Evolutionary conservation across 768 basidiomycete species (phyloP), one percentile per base, ranked within the genome.

Genomic region (Suillus cothurnatus): DNA sequence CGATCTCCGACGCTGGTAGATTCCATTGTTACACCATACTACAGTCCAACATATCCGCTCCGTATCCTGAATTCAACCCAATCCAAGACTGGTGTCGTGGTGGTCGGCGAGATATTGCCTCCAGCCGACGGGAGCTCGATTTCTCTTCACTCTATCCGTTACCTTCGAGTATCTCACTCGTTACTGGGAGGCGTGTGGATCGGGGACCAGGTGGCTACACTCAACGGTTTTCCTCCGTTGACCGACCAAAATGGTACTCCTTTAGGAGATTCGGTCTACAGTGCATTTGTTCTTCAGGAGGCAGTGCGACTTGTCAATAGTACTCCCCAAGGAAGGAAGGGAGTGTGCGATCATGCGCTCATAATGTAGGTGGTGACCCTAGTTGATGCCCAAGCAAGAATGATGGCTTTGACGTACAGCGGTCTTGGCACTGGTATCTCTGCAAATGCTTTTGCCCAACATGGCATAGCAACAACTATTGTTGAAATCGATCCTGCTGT

Each of bases 401-500:
- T 71, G 47, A 63, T 65, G 47, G 57, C 26, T 47, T 36, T 47
- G 9, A 39, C 65, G 58, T 64, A 19, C 70, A 97, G 96, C 76
- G 97, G 97, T 14, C 86, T 98, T 38, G 97, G 97, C 23, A 83
- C 86, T 23, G 96, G 97, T 6, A 88, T 93, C 62, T 88, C 93
- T 4, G 90, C 93, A 0, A 85, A 87, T 50, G 84, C 93, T 0
- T 88, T 99, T 68, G 80, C 85, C 56, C 81, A 83, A 31, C 91
- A 93, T 66, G 83, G 83, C 23, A 78, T 96, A 32, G 80, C 84
- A 7, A 89, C 91, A 6, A 93, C 94, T 1, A 85, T 97, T 57
- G 85, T 96, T n/a, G 97, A 99, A 76, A 92, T 97, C 66, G 97
- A 98, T 73, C 93, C 93, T 41, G 90, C 86, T 1, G 95, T 99